Base-by-base conservation (phyloP, 1,284 basidiomycete species). In the Malassezia psittaci region DNA sequence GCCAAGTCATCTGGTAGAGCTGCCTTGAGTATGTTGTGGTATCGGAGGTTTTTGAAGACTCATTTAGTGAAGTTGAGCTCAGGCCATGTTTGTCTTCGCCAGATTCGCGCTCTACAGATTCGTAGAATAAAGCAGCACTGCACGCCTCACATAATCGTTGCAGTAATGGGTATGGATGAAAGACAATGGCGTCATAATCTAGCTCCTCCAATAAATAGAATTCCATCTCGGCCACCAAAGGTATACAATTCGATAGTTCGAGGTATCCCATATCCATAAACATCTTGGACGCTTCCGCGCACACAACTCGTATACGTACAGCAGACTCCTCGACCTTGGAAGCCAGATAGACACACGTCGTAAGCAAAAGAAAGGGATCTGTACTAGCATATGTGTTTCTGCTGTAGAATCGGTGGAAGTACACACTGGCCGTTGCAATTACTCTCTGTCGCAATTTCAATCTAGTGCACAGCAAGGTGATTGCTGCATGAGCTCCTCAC, bases 301-400 rank as follows among this genome's bases (percentile, higher is more conserved):
- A 93, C 84, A 18, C 93, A 84, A 57, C 82, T 86, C 77, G 94
- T 77, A 96, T 90, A 72, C 94, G 90, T 0, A 91, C 82, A 0
- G 93, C 90, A 0, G 85, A 88, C 75, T 98, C 93, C 69, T 98
- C 93, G 0, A 90, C 88, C 75, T 98, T 98, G 4, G 90, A 88
- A 2, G 93, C 90, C 21, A 96, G 85, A 75, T 96, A 96, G 60
- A 87, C 85, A 76, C 91, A 96, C 0, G 90, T 88, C 0, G 90
- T 85, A 35, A 90, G 83, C 39, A 96, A 90, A 48, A 93, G 79
- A 68, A 89, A 91, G 0, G 88, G 89, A 65, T 96, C 90, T 0
- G 90, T 91, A 69, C 94, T 89, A 76, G 86, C 89, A 71, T 90
- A 93, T 3, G 64, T 61, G 50, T 74, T 74, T 39, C 67, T 67